Evolutionary conservation across 2,329 filamentous ascomycete genomes (phyloP), one percentile per base, ranked within the genome.

Genomic region (Ceratocystis albifundus): DNA sequence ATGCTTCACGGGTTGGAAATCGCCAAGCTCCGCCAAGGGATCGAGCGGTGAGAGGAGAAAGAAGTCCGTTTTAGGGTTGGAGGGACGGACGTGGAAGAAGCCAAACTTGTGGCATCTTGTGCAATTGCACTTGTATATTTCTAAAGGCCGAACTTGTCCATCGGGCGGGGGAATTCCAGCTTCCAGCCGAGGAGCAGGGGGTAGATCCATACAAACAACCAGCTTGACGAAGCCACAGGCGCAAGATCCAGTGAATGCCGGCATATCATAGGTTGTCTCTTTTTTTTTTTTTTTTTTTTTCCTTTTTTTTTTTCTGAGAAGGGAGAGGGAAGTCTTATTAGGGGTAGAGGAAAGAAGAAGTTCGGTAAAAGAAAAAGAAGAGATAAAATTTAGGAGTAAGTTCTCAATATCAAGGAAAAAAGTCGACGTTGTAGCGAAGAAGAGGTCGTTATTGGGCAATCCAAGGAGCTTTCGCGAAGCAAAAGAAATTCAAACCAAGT

Each of bases 61-160:
- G 70, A 82, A 82, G 71, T 82, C 78, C 17, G 76, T 71, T 8
- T 71, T 70, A 1, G 73, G 67, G 48, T 73, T 68, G 48, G 71
- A 71, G 5, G 76, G 73, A 15, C 76, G 75, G 45, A 76, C 69
- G 70, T 79, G 77, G 70, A 79, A 77, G 66, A 76, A 73, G 48
- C 74, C 74, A 71, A 76, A 74, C 69, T 79, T 80, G 53, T 77
- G 74, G 71, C 77, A 80, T 15, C 74, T 76, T n/a, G 72, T 75
- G 71, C 77, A 80, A 69, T 79, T 80, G 72, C 77, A 79, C 30
- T 64, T 64, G 62, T 65, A 67, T 41, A 65, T 65, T 62, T 67
- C 79, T 20, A 65, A 28, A 41, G 28, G 61, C 84, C 85, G 70
- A 77, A 80, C 62, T 79, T 80, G 72, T 57, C 53, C 53, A 81